Conservation (phyloP, 345 rosid genomes). For the Trapa bicornis region DNA sequence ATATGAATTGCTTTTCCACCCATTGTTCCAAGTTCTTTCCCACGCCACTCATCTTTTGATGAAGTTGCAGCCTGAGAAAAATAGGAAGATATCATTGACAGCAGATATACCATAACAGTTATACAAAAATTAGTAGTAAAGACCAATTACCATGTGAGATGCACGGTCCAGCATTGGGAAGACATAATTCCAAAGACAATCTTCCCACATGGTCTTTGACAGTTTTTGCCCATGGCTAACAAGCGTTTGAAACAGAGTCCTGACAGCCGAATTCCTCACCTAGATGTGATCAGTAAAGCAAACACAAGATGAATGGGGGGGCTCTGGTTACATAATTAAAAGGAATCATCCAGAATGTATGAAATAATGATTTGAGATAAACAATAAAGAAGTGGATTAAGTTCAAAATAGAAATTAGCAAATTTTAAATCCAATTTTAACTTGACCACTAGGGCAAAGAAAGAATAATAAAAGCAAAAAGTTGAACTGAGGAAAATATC, state of each 20-base stretch:
- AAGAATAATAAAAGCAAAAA: background rate
- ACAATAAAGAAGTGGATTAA: background rate
- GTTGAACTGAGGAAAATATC: background rate
- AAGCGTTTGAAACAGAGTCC: slow-evolving; percentile 88
- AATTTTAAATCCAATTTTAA: no score
- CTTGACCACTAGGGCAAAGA: background rate
- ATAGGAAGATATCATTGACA: background rate
- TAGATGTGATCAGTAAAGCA: slow-evolving; percentile 14
- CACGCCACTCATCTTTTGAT: slow-evolving; percentile 97
- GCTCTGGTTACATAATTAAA: background rate
- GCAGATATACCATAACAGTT: background rate
- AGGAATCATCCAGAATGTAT: background rate
- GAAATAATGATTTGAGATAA: background rate
- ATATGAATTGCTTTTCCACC: slow-evolving; percentile 97
- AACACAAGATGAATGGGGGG: background rate
- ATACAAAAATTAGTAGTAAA: background rate
- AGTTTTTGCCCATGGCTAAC: slow-evolving; percentile 91
- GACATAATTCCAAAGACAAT: slow-evolving; percentile 92
- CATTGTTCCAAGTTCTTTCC: slow-evolving; percentile 88
- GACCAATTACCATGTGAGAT: slow-evolving; percentile 72
- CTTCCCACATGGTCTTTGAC: slow-evolving; percentile 93
- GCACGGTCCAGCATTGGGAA: slow-evolving; percentile 81
- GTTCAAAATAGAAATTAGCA: background rate
- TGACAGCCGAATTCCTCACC: slow-evolving; percentile 96
- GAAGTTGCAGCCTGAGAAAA: slow-evolving; percentile 80